Evolutionary conservation across 2,329 filamentous ascomycete genomes (phyloP).

Genomic region (Chalara sp.): DNA sequence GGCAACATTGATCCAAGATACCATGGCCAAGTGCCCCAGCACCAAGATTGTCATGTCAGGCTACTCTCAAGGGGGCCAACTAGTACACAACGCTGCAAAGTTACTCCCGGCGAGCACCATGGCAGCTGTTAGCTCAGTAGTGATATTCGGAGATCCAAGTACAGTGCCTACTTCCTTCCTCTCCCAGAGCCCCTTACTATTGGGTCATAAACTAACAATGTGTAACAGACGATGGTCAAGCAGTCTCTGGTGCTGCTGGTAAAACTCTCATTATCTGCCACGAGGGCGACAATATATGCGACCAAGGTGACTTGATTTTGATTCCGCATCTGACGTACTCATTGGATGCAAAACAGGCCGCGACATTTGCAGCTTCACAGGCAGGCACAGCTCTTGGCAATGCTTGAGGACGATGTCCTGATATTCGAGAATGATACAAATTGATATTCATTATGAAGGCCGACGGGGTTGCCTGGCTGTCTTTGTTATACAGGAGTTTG

Average conservation of each 20-base stretch:
- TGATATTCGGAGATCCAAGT: slow-evolving; percentile 22
- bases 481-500: no score
- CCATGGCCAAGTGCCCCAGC: slow-evolving; percentile 6
- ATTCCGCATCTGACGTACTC: slow-evolving; percentile 12
- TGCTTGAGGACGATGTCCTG: no score
- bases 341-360: slow-evolving; percentile 3
- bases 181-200: no score
- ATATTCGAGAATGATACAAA: no score
- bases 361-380: slow-evolving; percentile 1
- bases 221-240: not conserved
- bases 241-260: slow-evolving; percentile 5
- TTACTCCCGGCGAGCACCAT: slow-evolving; percentile 10
- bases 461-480: no score
- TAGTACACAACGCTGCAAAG: slow-evolving; percentile 21
- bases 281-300: slow-evolving; percentile 18
- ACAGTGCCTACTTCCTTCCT: no score
- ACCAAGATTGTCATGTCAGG: slow-evolving; percentile 20
- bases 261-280: slow-evolving; percentile 18
- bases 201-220: no score
- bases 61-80: slow-evolving; percentile 18
- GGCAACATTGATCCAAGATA: no score
- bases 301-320: slow-evolving; percentile 11
- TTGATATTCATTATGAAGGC: no score
- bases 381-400: no score
- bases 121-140: slow-evolving; percentile 16